These are phyloP conservation scores for Aethionema arabicum DNA, from an alignment of 345 rosid species.

Conservation along the genomic window DNA sequence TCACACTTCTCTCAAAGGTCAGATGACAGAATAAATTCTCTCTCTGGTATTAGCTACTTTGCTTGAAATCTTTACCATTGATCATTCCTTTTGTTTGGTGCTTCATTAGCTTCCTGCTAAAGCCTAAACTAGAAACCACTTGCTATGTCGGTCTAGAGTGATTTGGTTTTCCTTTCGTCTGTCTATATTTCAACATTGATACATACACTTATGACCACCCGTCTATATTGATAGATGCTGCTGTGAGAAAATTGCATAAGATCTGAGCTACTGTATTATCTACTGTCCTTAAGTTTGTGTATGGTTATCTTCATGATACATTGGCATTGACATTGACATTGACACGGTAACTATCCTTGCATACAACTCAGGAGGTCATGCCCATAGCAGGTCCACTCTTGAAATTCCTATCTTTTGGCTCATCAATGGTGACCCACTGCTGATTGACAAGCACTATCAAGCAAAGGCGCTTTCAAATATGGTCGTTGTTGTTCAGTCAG, in stretches of 20 bases:
- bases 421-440: constrained; percentile 73
- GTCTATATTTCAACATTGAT: constrained; percentile 1
- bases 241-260: constrained; percentile 13
- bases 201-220: constrained; percentile 13
- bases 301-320: not conserved
- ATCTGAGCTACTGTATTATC: constrained; percentile 8
- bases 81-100: constrained; percentile 16
- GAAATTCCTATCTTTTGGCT: constrained; percentile 99
- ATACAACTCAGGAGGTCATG: constrained; percentile 74
- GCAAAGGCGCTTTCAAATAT: constrained; percentile 94
- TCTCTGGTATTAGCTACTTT: not conserved
- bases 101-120: constrained; percentile 11
- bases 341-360: constrained; percentile 28
- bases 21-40: constrained; percentile 27
- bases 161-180: constrained; percentile 17
- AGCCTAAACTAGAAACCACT: constrained; percentile 16
- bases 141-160: constrained; percentile 13
- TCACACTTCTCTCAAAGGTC: constrained; percentile 84
- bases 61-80: not conserved
- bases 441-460: constrained; percentile 93
- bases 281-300: constrained; percentile 13
- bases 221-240: constrained; percentile 15
- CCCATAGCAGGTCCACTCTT: constrained; percentile 85
- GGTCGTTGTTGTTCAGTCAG: constrained; percentile 93
- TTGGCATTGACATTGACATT: constrained; percentile 28